Evolutionary conservation across 2,329 filamentous ascomycete genomes (phyloP).

Genomic region (Bipolaris sorokiniana): DNA sequence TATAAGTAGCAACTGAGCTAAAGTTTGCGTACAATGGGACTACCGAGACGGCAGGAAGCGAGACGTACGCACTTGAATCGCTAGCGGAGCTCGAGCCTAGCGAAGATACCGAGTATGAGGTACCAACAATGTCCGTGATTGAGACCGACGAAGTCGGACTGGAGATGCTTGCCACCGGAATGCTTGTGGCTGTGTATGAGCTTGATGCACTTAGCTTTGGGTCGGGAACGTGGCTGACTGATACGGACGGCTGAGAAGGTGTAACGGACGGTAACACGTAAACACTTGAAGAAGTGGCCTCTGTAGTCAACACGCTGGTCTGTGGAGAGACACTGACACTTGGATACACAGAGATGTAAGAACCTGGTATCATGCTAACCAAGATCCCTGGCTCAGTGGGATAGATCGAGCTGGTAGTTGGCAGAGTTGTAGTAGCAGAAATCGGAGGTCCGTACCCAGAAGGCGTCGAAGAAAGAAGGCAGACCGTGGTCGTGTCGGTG

Average conservation of each 20-base stretch:
- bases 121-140: slow-evolving; percentile 4
- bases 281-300: slow-evolving; percentile 1
- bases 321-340: slow-evolving; percentile 12
- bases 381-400: slow-evolving; percentile 7
- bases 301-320: slow-evolving; percentile 12
- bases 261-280: slow-evolving; percentile 1
- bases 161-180: not conserved
- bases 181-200: slow-evolving; percentile 2
- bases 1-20: not conserved
- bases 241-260: not conserved
- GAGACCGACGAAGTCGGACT: slow-evolving; percentile 4
- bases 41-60: slow-evolving; percentile 9
- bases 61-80: slow-evolving; percentile 7
- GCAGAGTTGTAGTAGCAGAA: slow-evolving; percentile 8
- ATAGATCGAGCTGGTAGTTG: slow-evolving; percentile 12
- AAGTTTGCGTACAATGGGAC: not conserved
- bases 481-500: slow-evolving; percentile 52
- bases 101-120: slow-evolving; percentile 12
- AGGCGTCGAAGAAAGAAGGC: slow-evolving; percentile 37
- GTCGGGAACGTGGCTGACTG: slow-evolving; percentile 6
- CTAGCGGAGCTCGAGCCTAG: not conserved
- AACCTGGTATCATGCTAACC: slow-evolving; percentile 15
- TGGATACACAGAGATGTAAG: slow-evolving; percentile 9
- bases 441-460: slow-evolving; percentile 19
- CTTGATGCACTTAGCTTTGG: slow-evolving; percentile 12